phyloP scores from a whole-genome alignment of 2,329 filamentous ascomycete genomes.

The Sporothrix inflata region DNA sequence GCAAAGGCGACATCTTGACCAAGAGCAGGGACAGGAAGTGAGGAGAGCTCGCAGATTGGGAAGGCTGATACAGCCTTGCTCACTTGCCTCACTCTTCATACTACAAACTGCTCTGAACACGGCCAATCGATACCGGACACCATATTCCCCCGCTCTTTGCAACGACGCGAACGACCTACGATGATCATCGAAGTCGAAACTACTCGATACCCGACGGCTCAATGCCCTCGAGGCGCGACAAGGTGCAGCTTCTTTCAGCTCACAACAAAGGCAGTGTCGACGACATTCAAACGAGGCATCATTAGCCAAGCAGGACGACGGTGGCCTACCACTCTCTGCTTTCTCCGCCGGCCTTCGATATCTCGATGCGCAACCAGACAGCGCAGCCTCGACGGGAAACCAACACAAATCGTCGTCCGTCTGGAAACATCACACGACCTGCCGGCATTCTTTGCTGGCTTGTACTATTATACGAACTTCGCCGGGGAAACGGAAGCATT shows the following conservation, averaged over 20 bases:
- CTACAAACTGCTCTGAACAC: not conserved
- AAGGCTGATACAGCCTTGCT: not conserved
- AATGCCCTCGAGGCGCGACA: too few species aligned
- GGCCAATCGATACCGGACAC: not conserved
- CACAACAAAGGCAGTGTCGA: too few species aligned
- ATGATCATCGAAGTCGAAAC: too few species aligned
- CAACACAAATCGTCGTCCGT: too few species aligned
- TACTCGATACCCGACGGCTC: too few species aligned
- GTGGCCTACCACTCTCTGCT: too few species aligned
- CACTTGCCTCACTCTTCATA: not conserved
- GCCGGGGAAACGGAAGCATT: not conserved
- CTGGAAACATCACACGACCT: not conserved
- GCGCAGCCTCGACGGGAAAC: not conserved
- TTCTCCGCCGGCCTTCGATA: not conserved
- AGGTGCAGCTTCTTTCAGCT: too few species aligned
- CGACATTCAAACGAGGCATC: too few species aligned
- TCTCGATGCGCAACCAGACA: not conserved
- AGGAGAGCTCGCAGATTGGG: not conserved
- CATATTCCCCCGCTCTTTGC: not conserved
- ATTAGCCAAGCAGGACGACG: too few species aligned
- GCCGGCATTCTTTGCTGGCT: not conserved
- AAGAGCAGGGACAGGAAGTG: constrained; percentile 23
- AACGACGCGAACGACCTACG: not conserved
- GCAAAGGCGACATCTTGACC: constrained; percentile 55
- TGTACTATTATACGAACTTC: not conserved